A percentile compares a stretch with the other conserved stretches of the same genome.
phyloP scores from a whole-genome alignment of 208 protist genomes.

The Wallacemonas sp. region DNA sequence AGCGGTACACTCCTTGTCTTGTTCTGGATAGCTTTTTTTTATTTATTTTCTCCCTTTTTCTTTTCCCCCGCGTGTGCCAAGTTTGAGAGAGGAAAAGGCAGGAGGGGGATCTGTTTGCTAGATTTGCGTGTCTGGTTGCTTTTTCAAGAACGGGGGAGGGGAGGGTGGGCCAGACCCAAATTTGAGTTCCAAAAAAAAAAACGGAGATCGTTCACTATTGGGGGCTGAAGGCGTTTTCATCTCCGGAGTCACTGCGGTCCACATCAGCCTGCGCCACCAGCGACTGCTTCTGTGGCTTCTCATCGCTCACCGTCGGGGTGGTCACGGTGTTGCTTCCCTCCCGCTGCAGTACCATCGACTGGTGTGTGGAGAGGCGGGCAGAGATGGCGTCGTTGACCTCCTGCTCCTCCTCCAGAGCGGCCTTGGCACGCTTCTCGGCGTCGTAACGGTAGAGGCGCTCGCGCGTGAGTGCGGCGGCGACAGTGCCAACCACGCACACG shows the following conservation, averaged over 20 bases:
- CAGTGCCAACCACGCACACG: constrained; percentile 43
- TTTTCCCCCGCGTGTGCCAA: no score
- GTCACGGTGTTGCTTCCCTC: background rate
- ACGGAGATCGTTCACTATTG: no score
- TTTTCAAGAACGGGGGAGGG: no score
- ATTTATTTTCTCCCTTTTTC: no score
- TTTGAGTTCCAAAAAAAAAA: no score
- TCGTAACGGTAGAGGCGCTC: constrained; percentile 56
- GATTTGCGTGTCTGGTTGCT: no score
- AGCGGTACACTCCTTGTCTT: no score
- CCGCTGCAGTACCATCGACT: background rate
- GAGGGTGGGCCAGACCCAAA: no score
- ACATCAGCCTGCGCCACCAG: background rate
- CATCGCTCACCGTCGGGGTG: background rate
- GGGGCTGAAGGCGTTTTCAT: constrained; percentile 9
- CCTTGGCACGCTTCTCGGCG: constrained; percentile 33
- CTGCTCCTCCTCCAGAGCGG: constrained; percentile 4
- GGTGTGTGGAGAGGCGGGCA: background rate
- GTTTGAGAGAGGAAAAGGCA: no score
- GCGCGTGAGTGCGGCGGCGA: constrained; percentile 46
- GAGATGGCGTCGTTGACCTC: background rate
- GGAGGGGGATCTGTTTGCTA: no score
- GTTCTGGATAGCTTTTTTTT: no score
- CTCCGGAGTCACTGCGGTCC: background rate
- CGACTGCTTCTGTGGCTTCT: background rate